Base-by-base conservation (phyloP, 2,329 filamentous ascomycete genomes). In the Hortaea werneckii region DNA sequence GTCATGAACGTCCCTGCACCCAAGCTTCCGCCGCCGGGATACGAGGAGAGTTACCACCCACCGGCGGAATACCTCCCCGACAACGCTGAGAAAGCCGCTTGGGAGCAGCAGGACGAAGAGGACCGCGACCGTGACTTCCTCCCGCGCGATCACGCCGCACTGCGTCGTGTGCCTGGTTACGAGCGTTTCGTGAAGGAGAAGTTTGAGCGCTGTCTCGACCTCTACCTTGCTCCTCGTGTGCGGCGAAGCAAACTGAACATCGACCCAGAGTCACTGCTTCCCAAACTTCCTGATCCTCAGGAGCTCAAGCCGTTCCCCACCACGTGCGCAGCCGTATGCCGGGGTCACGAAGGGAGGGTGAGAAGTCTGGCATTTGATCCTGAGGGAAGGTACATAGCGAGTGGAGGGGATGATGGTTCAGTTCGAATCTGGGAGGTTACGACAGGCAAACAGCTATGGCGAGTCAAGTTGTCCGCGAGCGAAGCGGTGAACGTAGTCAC, bases 261-360 rank as follows among this genome's bases (percentile, higher is more conserved):
- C 60, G 92, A 98, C 58, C 92, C 92, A 3, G 85, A 85, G 65
- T 94, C 87, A 34, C 73, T 98, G 42, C 76, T 98, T 32, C 90
- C 92, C 9, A 95, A 95, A 65, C 75, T 98, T 6, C 92, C 94
- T 6, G 86, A 85, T 49, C 90, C 92, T 0, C 87, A 95, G 58
- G 90, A 98, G 59, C 75, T 98, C 47, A 87, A 87, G 59, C 92
- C 92, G 1, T 98, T 96, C 74, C 92, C 92, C 10, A 95, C 89
- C 0, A 80, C 87, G 6, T 90, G 86, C 57, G 85, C 89, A 39
- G 87, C 87, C 5, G 77, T 94, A 9, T 96, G 92, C 73, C 75
- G 80, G 51, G 90, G 90, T 8, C 92, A 98, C 60, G 80, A 87
- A 51, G 90, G 90, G 11, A 81, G 88, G 45, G 89, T 98, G 32